These are phyloP conservation scores for Glebionis coronaria DNA, from an alignment of 129 eudicot species.

Conservation along the genomic window DNA sequence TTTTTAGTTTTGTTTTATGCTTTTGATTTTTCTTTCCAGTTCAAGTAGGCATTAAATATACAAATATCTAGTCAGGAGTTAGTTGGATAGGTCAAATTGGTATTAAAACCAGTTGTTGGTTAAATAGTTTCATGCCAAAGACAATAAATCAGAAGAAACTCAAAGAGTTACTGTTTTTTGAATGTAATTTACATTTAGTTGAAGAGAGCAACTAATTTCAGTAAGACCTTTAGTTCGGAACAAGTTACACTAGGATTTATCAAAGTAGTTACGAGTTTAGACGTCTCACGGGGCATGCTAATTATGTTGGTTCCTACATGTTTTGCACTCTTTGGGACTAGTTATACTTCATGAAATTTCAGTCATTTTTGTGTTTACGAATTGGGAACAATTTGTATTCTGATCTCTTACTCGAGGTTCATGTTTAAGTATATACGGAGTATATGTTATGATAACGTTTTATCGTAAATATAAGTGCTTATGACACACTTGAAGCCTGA, in stretches of 20 bases:
- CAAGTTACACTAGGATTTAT: slow-evolving; percentile 6
- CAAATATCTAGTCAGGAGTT: background rate
- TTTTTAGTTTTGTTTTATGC: background rate
- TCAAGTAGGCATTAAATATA: slow-evolving; percentile 17
- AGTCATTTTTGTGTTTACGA: background rate
- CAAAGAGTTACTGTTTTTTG: too few species aligned
- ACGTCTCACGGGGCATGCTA: background rate
- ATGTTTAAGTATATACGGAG: too few species aligned
- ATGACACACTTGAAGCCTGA: too few species aligned
- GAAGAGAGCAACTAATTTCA: too few species aligned
- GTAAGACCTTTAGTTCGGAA: slow-evolving; percentile 1
- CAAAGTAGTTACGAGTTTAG: background rate
- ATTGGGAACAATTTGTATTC: background rate
- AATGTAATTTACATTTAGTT: too few species aligned
- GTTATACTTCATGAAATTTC: background rate
- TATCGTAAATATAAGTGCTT: too few species aligned
- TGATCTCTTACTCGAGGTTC: background rate
- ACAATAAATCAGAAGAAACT: background rate
- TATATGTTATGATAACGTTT: too few species aligned
- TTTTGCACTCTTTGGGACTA: too few species aligned
- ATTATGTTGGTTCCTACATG: background rate
- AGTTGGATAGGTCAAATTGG: background rate
- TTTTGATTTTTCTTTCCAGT: slow-evolving; percentile 7
- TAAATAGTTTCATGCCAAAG: background rate
- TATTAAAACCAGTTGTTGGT: background rate